Percentiles rank a stretch among this genome's conserved stretches.
phyloP scores from a whole-genome alignment of 805 yeast species.

The Novakomyces olei region DNA sequence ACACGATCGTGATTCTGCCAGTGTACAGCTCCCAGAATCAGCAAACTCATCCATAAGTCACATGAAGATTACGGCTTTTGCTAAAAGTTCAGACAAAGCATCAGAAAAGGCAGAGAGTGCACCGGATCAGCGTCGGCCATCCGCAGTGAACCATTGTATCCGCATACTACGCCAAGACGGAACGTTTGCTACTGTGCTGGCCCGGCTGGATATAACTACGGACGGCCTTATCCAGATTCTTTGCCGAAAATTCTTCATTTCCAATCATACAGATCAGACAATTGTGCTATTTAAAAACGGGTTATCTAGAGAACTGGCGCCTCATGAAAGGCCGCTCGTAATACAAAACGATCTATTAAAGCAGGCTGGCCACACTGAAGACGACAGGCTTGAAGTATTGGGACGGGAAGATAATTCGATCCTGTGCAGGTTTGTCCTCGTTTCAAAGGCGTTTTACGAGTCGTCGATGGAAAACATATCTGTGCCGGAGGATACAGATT shows the following conservation, averaged over 20 bases:
- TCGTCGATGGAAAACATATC: constrained; percentile 49
- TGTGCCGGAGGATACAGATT: constrained; percentile 30
- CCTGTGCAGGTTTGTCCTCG: constrained; percentile 57
- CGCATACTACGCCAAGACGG: constrained; percentile 69
- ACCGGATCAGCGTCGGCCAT: too few species aligned
- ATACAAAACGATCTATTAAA: constrained; percentile 53
- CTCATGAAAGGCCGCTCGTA: constrained; percentile 52
- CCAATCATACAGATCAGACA: constrained; percentile 48
- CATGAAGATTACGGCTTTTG: too few species aligned
- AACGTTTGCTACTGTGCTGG: constrained; percentile 61
- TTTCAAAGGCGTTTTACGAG: constrained; percentile 36
- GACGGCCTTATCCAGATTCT: constrained; percentile 48
- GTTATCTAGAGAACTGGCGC: constrained; percentile 32
- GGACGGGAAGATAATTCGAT: constrained; percentile 72
- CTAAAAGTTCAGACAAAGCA: too few species aligned
- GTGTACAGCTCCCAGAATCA: too few species aligned
- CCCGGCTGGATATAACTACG: constrained; percentile 58
- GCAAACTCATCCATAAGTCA: too few species aligned
- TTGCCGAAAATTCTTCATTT: constrained; percentile 57
- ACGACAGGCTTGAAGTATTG: constrained; percentile 53
- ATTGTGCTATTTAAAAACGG: constrained; percentile 30
- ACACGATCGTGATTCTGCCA: too few species aligned
- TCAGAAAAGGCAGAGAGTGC: too few species aligned
- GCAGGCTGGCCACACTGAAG: constrained; percentile 55
- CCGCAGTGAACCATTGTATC: constrained; percentile 28